Conservation (phyloP, 208 protist genomes). For the Lotmaria passim region DNA sequence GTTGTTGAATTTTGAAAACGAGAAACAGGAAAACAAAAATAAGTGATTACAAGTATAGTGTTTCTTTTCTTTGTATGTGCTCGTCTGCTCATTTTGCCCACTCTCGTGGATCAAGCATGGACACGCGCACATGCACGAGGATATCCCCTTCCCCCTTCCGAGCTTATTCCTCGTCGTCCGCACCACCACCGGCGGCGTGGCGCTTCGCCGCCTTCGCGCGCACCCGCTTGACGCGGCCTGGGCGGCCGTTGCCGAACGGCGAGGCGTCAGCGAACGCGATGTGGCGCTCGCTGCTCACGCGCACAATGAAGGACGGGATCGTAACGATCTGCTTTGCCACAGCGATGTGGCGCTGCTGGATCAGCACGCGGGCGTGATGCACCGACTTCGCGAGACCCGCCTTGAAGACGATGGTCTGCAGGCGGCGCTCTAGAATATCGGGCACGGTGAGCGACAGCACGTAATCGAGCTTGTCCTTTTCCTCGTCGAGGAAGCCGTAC, state of each 20-base stretch:
- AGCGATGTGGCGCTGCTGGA: slow-evolving; percentile 99
- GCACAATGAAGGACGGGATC: slow-evolving; percentile 99
- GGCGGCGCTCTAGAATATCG: slow-evolving; percentile 99
- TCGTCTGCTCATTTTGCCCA: too few relatives aligned
- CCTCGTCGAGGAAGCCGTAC: slow-evolving; percentile 98
- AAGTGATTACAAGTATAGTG: too few relatives aligned
- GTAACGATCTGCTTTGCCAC: slow-evolving; percentile 99
- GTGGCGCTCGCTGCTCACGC: slow-evolving; percentile 98
- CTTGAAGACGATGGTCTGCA: slow-evolving; percentile 99
- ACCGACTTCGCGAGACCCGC: slow-evolving; percentile 99
- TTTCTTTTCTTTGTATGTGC: too few relatives aligned
- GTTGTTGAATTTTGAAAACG: too few relatives aligned
- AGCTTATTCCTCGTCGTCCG: slow-evolving; percentile 58
- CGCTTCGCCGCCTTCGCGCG: slow-evolving; percentile 83
- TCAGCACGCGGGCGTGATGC: slow-evolving; percentile 99
- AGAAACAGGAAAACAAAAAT: too few relatives aligned
- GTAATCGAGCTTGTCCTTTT: slow-evolving; percentile 99
- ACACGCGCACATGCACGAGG: too few relatives aligned
- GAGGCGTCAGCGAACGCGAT: slow-evolving; percentile 98
- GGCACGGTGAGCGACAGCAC: slow-evolving; percentile 99
- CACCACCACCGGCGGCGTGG: slow-evolving; percentile 55
- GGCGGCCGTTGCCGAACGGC: slow-evolving; percentile 95
- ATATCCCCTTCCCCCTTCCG: background rate
- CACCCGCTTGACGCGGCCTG: slow-evolving; percentile 97
- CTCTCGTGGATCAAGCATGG: too few relatives aligned